Evolutionary conservation across 2,329 filamentous ascomycete genomes (phyloP), one percentile per base, ranked within the genome.

Genomic region (Amauroascus niger): DNA sequence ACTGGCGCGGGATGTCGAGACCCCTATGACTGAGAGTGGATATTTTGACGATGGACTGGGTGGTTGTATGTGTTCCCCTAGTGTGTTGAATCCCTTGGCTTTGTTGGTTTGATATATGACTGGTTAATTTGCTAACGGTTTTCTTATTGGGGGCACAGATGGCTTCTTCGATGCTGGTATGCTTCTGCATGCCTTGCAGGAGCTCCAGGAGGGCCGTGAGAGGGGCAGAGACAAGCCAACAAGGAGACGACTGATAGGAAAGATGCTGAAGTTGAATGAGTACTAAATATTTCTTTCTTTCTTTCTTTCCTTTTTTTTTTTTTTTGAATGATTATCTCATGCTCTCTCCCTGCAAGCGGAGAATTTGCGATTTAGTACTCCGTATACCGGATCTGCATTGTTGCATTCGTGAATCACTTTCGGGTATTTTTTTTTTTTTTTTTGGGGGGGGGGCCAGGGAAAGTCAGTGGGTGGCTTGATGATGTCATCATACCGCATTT

Each of bases 111-210:
- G 22, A 2, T 9, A 26, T 43, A 26, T 47, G 52, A 30, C n/a
- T 55, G 54, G 40, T 28, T 46, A 30, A 30, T 13, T n/a, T 46
- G 49, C 53, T 57, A 52, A 56, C 52, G 35, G 43, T 47, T 47
- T 53, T 20, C 5, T 40, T 44, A 6, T 35, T 14, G 9, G 9
- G 33, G 8, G 18, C 16, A 14, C 40, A 95, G 90, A 96, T 75
- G 91, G 91, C 30, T 96, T 97, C 76, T 97, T 97, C 71, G 91
- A 97, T 67, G 89, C 91, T 0, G 91, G 91, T 13, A 95, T 96
- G 88, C 79, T 96, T 4, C 76, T 93, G 22, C 87, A 94, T 67
- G 88, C 89, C 1, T 80, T 95, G 55, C 90, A 90, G 66, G 84
- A 84, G 1, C 57, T 68, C 30, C 59, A 58, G 41, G 64, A 63